A percentile compares a stretch with the other conserved stretches of the same genome.
These are phyloP conservation scores for Pistacia atlantica DNA, from an alignment of 345 rosid genomes.

Conservation along the genomic window DNA sequence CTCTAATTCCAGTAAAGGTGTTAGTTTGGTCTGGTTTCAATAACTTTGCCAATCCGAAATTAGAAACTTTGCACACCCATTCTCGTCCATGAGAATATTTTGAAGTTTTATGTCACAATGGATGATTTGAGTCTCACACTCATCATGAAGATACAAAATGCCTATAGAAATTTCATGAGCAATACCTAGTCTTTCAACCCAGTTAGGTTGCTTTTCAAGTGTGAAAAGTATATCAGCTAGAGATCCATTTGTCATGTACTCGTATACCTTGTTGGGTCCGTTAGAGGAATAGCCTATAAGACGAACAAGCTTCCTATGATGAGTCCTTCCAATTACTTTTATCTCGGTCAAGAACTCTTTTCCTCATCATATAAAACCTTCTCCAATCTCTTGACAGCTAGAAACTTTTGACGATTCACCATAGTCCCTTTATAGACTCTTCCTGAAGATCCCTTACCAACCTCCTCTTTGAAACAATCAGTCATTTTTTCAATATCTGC, in stretches of 20 bases:
- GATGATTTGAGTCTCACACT: constrained; percentile 34
- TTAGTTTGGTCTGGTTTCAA: constrained; percentile 34
- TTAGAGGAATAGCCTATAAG: constrained; percentile 31
- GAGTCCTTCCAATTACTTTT: constrained; percentile 31
- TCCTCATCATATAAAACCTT: constrained; percentile 11
- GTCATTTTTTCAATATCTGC: constrained; percentile 19
- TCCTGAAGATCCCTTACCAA: constrained; percentile 27
- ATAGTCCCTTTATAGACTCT: constrained; percentile 30
- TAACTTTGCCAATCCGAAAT: constrained; percentile 38
- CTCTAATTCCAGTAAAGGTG: constrained; percentile 27
- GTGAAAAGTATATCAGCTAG: constrained; percentile 30
- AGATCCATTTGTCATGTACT: constrained; percentile 37
- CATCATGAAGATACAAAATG: constrained; percentile 29
- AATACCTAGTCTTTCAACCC: constrained; percentile 22
- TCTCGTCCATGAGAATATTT: constrained; percentile 32
- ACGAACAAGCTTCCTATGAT: constrained; percentile 31
- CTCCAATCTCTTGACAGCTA: constrained; percentile 35
- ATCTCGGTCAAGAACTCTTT: constrained; percentile 34
- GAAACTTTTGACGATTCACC: not conserved
- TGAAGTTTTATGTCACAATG: constrained; percentile 38
- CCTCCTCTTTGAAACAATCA: constrained; percentile 23
- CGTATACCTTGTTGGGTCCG: constrained; percentile 23
- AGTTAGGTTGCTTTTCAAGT: constrained; percentile 8
- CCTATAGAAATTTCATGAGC: constrained; percentile 34
- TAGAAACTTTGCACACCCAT: constrained; percentile 27